Evolutionary conservation across 331 rosid species (phyloP), one percentile per base, ranked within the genome.

Genomic region (Stylosanthes scabra): DNA sequence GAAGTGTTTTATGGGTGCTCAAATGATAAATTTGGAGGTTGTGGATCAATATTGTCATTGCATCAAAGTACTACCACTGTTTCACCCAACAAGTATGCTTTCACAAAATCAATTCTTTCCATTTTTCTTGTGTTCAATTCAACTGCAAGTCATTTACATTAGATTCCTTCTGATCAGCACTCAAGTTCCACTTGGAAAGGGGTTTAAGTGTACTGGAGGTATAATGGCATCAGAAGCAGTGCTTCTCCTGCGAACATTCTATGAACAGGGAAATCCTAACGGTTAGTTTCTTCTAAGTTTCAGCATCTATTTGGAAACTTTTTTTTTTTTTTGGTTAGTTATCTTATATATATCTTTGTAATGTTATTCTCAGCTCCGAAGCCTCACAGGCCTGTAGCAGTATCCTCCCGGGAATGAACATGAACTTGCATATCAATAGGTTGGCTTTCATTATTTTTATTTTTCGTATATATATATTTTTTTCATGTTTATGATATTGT

Each of bases 1-100:
- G 93, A 95, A 75, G 97, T 95, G 61, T 88, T 82, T 76, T 88
- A 88, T 86, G 99, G 98, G 47, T 92, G 97, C 72, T 75, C 93
- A 66, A 95, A 95, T 66, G 97, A 95, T 72, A 95, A 92, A 86
- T 95, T 95, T 82, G 99, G 99, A 74, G 99, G 99, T n/a, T 95
- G 97, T 82, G 99, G 99, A 76, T 95, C 96, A 67, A 79, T 95
- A 82, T 77, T 95, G 83, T 84, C 97, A 0, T 84, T 91, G 83
- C 93, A 94, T 82, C 80, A 64, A 58, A 77, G 82, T 68, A 78
- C 78, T 68, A 78, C 78, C 83, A 40, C 66, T 37, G 59, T 15
- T 44, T 62, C 86, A 55, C 76, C 2, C 66, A 83, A 54, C 47
- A 85, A 86, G 98, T 91, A 66, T 37, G 75, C 50, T 8, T 50